phyloP scores from a whole-genome alignment of 495 filamentous ascomycete species.

The Lasiosphaeris hirsuta region DNA sequence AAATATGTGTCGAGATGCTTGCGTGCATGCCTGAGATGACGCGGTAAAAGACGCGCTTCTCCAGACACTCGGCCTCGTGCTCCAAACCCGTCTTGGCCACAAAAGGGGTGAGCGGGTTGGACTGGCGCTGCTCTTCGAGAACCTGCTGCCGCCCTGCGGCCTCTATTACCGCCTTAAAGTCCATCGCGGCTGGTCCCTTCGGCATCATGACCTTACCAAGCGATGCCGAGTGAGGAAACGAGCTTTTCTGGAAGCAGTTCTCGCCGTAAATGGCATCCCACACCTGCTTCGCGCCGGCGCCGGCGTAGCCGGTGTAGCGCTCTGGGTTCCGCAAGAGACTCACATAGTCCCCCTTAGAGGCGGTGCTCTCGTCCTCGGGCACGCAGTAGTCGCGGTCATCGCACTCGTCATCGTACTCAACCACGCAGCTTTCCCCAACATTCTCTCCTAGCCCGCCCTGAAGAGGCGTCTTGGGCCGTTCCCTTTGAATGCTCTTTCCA shows the following conservation, averaged over 20 bases:
- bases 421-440: constrained; percentile 91
- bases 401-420: constrained; percentile 97
- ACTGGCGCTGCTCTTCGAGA: constrained; percentile 49
- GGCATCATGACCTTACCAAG: constrained; percentile 40
- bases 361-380: constrained; percentile 86
- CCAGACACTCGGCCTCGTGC: constrained; percentile 85
- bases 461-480: constrained; percentile 68
- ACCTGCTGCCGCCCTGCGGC: constrained; percentile 62
- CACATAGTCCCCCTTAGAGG: constrained; percentile 91
- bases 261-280: constrained; percentile 97
- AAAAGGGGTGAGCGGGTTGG: constrained; percentile 48
- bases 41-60: constrained; percentile 96
- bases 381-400: constrained; percentile 97
- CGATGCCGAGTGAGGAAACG: constrained; percentile 48
- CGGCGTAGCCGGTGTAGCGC: constrained; percentile 89
- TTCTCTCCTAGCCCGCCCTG: constrained; percentile 78
- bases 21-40: constrained; percentile 97
- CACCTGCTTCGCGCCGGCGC: constrained; percentile 75
- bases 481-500: constrained; percentile 63
- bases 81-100: constrained; percentile 56
- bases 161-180: constrained; percentile 78
- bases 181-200: constrained; percentile 65
- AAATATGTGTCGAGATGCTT: constrained; percentile 91
- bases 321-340: constrained; percentile 91
- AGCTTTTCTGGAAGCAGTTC: constrained; percentile 86